phyloP scores from a whole-genome alignment of 306 rosid species.

The Rubus parviflorus region DNA sequence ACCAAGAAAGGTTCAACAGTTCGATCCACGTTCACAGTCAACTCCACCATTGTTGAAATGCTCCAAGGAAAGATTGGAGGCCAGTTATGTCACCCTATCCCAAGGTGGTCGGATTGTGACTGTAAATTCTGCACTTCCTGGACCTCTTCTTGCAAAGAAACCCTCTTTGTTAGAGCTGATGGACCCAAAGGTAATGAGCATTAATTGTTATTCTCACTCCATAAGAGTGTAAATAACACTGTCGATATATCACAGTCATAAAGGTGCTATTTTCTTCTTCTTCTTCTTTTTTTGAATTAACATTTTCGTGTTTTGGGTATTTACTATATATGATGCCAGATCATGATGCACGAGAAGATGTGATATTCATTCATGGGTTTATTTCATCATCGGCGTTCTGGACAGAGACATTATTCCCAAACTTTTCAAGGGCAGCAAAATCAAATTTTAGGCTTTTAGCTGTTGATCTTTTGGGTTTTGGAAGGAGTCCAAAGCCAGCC shows the following conservation, averaged over 20 bases:
- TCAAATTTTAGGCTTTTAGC: slow-evolving; percentile 73
- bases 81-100: slow-evolving; percentile 29
- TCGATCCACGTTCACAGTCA: slow-evolving; percentile 43
- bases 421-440: slow-evolving; percentile 48
- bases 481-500: slow-evolving; percentile 85
- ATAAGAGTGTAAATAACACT: background rate
- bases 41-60: slow-evolving; percentile 77
- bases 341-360: slow-evolving; percentile 54
- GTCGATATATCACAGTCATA: background rate
- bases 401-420: slow-evolving; percentile 90
- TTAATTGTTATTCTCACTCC: background rate
- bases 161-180: slow-evolving; percentile 63
- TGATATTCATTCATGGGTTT: slow-evolving; percentile 88
- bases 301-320: background rate
- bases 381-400: slow-evolving; percentile 88
- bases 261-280: background rate
- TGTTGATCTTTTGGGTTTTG: slow-evolving; percentile 86
- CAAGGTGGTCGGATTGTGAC: slow-evolving; percentile 94
- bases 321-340: slow-evolving; percentile 24
- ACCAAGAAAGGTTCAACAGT: slow-evolving; percentile 20
- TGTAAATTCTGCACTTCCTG: slow-evolving; percentile 67
- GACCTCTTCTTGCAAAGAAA: slow-evolving; percentile 48
- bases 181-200: slow-evolving; percentile 49
- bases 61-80: slow-evolving; percentile 63
- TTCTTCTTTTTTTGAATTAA: background rate